Base-by-base conservation (phyloP, 2,329 filamentous ascomycete species). In the Diaporthe humulicola region DNA sequence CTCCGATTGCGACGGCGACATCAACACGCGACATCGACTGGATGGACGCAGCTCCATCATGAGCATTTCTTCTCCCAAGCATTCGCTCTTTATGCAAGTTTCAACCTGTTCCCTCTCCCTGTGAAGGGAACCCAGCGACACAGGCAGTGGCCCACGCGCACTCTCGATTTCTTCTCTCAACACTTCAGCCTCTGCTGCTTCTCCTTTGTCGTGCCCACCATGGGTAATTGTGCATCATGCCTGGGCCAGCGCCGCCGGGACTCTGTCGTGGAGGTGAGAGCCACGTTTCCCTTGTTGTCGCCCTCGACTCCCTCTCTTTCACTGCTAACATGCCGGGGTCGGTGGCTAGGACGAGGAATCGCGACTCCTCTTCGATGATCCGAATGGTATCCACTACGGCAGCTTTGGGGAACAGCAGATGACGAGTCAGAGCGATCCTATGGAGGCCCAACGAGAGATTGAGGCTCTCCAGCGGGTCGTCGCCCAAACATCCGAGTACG, bases 381-480 rank as follows among this genome's bases (percentile, higher is more conserved):
- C 88, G 48, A 89, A 89, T 78, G 86, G 85, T 74, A 84, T 89
- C 78, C 88, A 91, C 73, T 93, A 93, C 76, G 90, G 90, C 64
- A 92, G 90, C 81, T 92, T 93, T 77, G 88, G 87, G 73, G 90
- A 93, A 56, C 86, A 89, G 73, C 86, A 86, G 52, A 79, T 90
- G 77, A 88, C 86, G 73, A 84, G 86, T 69, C 89, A 90, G 78
- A 88, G 89, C 79, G 90, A 92, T 78, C 89, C 90, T 14, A 85
- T 90, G 75, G 91, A 93, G 81, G 88, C 88, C 36, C 90, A 92
- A 82, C 87, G 90, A 76, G 91, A 93, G 82, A 90, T 87, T 60
- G 91, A 93, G 81, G 91, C 91, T 73, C 82, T 93, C 70, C 90
- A 92, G 81, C 87, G 89, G 77, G 90, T 93, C 6, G 90, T 93